Conservation (phyloP, 495 filamentous ascomycete genomes). For the Aspergillus steynii region DNA sequence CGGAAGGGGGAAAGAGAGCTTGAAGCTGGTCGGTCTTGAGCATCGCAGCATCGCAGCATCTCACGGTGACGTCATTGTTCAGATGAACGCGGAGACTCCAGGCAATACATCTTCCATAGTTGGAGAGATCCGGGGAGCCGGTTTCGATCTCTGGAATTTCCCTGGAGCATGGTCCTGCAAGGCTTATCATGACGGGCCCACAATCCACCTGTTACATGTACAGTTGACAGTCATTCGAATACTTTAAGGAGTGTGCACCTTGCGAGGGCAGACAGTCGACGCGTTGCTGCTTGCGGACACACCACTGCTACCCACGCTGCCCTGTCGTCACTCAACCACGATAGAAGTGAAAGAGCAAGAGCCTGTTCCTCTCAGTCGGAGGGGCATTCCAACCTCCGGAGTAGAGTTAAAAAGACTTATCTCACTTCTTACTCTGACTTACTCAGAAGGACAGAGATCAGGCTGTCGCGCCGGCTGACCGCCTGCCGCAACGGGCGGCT, state of each 20-base stretch:
- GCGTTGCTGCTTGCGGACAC: not conserved
- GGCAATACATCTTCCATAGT: no score
- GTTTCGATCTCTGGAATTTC: not conserved
- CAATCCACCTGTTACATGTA: no score
- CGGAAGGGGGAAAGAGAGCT: no score
- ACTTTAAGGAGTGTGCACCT: no score
- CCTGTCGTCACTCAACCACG: not conserved
- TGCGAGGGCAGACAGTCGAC: not conserved
- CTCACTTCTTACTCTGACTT: no score
- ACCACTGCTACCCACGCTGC: not conserved
- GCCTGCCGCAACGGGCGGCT: constrained; percentile 31
- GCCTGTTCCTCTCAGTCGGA: no score
- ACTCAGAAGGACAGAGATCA: no score
- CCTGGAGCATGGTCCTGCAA: not conserved
- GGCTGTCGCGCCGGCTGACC: constrained; percentile 23
- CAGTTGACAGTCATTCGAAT: no score
- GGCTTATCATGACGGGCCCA: not conserved
- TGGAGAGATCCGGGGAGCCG: no score
- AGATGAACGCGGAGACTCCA: not conserved
- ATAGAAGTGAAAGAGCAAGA: not conserved
- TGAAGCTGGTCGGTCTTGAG: not conserved
- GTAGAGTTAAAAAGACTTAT: no score
- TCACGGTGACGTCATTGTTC: not conserved
- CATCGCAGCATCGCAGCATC: not conserved
- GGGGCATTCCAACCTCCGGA: no score